A percentile compares a stretch with the other conserved stretches of the same genome.
Conservation (phyloP, 2,329 filamentous ascomycete species). For the Septoria linicola region DNA sequence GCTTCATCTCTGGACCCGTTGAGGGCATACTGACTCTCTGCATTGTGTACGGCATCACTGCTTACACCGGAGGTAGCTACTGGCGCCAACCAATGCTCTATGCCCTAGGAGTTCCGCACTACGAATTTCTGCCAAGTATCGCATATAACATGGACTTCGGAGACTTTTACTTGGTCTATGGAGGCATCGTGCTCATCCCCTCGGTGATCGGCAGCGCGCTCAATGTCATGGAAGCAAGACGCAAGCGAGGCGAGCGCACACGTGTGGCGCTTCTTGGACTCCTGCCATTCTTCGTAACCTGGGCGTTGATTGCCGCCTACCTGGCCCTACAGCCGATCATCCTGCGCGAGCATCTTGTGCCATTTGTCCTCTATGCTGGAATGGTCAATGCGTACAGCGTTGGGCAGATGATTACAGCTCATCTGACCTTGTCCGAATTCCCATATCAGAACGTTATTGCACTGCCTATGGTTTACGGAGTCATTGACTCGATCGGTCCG, state of each 20-base stretch:
- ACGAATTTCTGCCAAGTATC: constrained; percentile 63
- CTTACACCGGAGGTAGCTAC: constrained; percentile 80
- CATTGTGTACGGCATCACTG: constrained; percentile 78
- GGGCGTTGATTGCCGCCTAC: constrained; percentile 75
- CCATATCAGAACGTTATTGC: constrained; percentile 87
- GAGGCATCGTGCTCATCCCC: constrained; percentile 73
- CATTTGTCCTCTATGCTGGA: constrained; percentile 85
- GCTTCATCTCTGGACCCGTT: constrained; percentile 88
- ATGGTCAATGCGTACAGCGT: constrained; percentile 88
- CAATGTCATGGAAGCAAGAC: constrained; percentile 82
- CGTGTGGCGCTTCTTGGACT: constrained; percentile 78
- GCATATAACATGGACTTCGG: constrained; percentile 83
- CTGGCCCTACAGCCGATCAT: constrained; percentile 82
- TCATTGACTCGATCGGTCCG: constrained; percentile 78
- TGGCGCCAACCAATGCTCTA: constrained; percentile 83
- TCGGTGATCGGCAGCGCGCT: constrained; percentile 76
- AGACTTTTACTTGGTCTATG: constrained; percentile 90
- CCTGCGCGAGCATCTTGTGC: constrained; percentile 77
- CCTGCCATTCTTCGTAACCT: constrained; percentile 74
- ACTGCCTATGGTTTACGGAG: constrained; percentile 72
- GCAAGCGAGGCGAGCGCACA: constrained; percentile 68
- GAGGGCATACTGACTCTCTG: constrained; percentile 88
- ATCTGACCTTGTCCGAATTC: constrained; percentile 83
- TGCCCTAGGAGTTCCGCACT: constrained; percentile 66
- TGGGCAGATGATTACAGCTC: constrained; percentile 91